Base-by-base conservation (phyloP, 768 basidiomycete species). In the Fibroporia radiculosa region DNA sequence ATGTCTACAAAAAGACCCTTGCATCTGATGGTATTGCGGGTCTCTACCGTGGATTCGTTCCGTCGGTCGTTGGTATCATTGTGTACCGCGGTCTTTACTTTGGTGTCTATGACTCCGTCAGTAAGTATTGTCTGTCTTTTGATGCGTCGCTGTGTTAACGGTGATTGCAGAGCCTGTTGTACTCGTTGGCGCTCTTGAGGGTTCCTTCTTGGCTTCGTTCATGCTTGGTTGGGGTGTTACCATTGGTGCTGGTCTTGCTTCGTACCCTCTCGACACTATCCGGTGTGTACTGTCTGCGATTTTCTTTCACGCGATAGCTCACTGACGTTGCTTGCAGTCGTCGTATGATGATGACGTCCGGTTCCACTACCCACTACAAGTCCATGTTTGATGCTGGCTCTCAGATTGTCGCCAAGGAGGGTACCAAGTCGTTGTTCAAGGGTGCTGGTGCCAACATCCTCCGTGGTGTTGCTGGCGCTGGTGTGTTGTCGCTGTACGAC, bases 301-400 rank as follows among this genome's bases (percentile, higher is more conserved):
- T 42, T 49, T 59, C 67, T 56, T 24, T 22, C n/a, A 12, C n/a
- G n/a, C n/a, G n/a, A 16, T 32, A 26, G 10, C 19, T 45, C 23
- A 34, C 23, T 34, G 5, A 43, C 40, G 11, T 57, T 59, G 18
- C 16, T 59, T 63, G 54, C 57, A 93, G 95, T 84, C 93, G 96
- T 84, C 92, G 96, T 58, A 99, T 99, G 96, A 99, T 99, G 96
- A 98, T 98, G 95, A 98, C 96, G 28, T 97, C 95, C 19, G 96
- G 95, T 58, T 84, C 81, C 59, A 78, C 79, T 59, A 81, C 85
- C 50, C 93, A 97, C 83, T 98, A 98, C 84, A 95, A 93, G 78
- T 90, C 88, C 57, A 97, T 97, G 93, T 85, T 95, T 67, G 93
- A 98, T 62, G 93, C 93, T 62, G 91, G 82, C 49, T 77, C 85